Base-by-base conservation (phyloP, 441 rosid species). In the Adansonia grandidieri region DNA sequence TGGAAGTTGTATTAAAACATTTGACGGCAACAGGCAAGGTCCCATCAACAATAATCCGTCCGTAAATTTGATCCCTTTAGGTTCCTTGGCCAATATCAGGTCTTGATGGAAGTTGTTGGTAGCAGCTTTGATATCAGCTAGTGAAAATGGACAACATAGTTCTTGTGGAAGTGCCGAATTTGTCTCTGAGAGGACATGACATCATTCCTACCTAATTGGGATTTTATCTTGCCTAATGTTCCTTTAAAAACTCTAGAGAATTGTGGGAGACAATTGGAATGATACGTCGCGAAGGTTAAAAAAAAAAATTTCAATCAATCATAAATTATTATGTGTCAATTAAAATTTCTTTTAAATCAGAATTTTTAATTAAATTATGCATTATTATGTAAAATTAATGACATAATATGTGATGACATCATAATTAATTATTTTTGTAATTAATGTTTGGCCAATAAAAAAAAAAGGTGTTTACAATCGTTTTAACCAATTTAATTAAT, bases 51-150 rank as follows among this genome's bases (percentile, higher is more conserved):
- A 82, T 65, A 22, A 60, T 66, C 68, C 84, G 87, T 6, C 5
- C 15, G 22, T 15, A 75, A 5, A 63, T 56, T 56, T 22, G 17
- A 7, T 4, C 0, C 8, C 78, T 40, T 11, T n/a, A 86, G 1
- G 83, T 83, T 24, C 87, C 87, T 0, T 19, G 11, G 5, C 86
- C 86, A 44, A 84, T 81, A 83, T 50, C 47, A 74, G 53, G 24
- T 76, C 67, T 0, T 51, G 48, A 48, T 80, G 76, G 13, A 82
- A 82, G 68, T 86, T 76, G 67, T 78, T 45, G 28, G 89, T 86
- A 24, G 82, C 86, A 62, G 67, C 76, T 44, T 64, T 77, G 62
- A 82, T 83, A 68, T 84, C 79, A 0, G 64, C 14, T 4, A 84
- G 45, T 11, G 87, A 79, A 81, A 86, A 60, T 8, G 32, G 61